Evolutionary conservation across 140 eudicot species (phyloP).

Genomic region (Oenanthe javanica): DNA sequence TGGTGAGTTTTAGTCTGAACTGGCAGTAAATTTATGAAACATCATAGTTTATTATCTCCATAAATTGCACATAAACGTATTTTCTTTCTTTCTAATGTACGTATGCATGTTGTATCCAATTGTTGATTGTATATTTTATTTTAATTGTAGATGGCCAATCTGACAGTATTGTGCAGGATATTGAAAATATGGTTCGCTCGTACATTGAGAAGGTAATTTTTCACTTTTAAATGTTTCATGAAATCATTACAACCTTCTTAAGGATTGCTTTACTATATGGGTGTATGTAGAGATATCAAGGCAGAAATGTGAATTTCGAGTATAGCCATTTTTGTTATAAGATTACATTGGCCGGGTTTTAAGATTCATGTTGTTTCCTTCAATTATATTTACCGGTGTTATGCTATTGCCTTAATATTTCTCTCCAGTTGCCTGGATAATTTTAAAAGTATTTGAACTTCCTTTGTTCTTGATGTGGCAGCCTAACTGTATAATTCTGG

Average conservation of each 20-base stretch:
- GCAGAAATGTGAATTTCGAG: background rate
- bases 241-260: background rate
- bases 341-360: background rate
- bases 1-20: slow-evolving; percentile 53
- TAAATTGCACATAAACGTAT: background rate
- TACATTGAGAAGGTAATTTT: slow-evolving; percentile 78
- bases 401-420: background rate
- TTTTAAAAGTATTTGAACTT: background rate
- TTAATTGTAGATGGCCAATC: slow-evolving; percentile 74
- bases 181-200: slow-evolving; percentile 90
- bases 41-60: background rate
- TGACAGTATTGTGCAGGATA: slow-evolving; percentile 78
- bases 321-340: background rate
- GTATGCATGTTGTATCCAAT: background rate
- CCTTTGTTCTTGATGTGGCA: slow-evolving; percentile 31
- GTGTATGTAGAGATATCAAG: background rate
- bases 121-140: background rate
- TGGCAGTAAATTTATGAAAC: background rate
- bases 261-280: background rate
- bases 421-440: background rate
- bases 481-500: slow-evolving; percentile 98
- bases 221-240: background rate
- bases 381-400: background rate
- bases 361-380: background rate
- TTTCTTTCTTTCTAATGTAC: background rate